Evolutionary conservation across 1,139 yeast genomes (phyloP).

Genomic region (Diutina siamensis): DNA sequence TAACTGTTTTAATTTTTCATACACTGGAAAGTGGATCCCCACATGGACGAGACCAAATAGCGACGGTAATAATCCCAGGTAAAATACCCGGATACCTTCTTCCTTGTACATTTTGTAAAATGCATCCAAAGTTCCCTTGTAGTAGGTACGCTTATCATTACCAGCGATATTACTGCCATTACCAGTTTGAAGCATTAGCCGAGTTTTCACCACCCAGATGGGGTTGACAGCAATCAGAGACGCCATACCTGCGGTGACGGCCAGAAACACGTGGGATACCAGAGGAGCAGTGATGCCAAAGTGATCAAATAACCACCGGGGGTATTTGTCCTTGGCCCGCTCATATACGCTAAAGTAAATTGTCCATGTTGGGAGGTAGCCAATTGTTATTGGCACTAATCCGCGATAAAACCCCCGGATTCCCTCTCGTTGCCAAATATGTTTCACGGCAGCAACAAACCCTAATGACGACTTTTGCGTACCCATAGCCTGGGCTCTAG

Average conservation of each 20-base stretch:
- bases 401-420: constrained; percentile 80
- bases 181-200: constrained; percentile 80
- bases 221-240: constrained; percentile 90
- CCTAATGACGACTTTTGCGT: constrained; percentile 10
- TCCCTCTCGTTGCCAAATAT: constrained; percentile 70
- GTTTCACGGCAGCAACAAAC: constrained; percentile 35
- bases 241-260: constrained; percentile 80
- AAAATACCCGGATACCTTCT: constrained; percentile 79
- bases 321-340: constrained; percentile 46
- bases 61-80: constrained; percentile 85
- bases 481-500: constrained; percentile 27
- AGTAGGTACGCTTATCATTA: constrained; percentile 26
- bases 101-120: constrained; percentile 62
- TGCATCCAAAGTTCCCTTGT: constrained; percentile 76
- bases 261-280: constrained; percentile 60
- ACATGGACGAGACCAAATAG: constrained; percentile 85
- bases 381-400: constrained; percentile 77
- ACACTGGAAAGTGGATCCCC: constrained; percentile 95
- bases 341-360: constrained; percentile 89
- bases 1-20: constrained; percentile 59
- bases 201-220: constrained; percentile 92
- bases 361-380: constrained; percentile 97
- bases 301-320: constrained; percentile 20
- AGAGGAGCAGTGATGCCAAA: constrained; percentile 33
- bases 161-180: constrained; percentile 18